A percentile compares a stretch with the other conserved stretches of the same genome.
Evolutionary conservation across 169 alveolate species (phyloP).

Genomic region (Cryptosporidium felis): DNA sequence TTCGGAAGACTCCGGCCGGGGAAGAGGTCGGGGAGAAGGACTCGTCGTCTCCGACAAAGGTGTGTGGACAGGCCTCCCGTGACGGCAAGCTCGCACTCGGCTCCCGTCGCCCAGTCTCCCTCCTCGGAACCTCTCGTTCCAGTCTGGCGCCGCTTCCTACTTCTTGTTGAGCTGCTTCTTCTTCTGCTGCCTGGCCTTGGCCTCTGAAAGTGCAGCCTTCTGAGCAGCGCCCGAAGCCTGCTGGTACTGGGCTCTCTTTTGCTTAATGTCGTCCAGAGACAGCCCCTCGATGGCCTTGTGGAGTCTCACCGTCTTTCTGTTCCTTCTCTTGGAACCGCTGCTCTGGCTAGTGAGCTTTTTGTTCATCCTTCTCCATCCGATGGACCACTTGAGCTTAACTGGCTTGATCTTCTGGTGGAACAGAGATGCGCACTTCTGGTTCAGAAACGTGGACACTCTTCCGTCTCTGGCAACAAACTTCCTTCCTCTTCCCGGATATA

Average conservation of each 20-base stretch:
- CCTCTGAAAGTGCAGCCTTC: slow-evolving; percentile 67
- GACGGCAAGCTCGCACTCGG: not conserved
- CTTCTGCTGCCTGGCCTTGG: slow-evolving; percentile 69
- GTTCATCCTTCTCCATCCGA: slow-evolving; percentile 95
- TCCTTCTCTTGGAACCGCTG: slow-evolving; percentile 73
- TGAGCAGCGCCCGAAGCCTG: slow-evolving; percentile 74
- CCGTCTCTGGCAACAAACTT: slow-evolving; percentile 96
- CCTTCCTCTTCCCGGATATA: slow-evolving; percentile 98
- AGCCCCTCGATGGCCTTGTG: slow-evolving; percentile 97
- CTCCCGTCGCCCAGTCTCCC: not conserved
- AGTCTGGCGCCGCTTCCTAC: too few relatives aligned
- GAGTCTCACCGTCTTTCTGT: slow-evolving; percentile 83
- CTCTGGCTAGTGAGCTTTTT: slow-evolving; percentile 86
- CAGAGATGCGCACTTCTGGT: slow-evolving; percentile 91
- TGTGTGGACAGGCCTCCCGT: not conserved
- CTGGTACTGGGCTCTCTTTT: slow-evolving; percentile 81
- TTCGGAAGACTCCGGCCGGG: too few relatives aligned
- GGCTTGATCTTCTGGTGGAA: slow-evolving; percentile 93
- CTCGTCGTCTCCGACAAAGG: too few relatives aligned
- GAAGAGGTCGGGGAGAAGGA: too few relatives aligned
- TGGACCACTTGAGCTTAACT: slow-evolving; percentile 96
- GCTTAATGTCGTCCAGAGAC: slow-evolving; percentile 93
- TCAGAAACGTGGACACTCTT: slow-evolving; percentile 88
- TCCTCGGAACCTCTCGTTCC: too few relatives aligned
- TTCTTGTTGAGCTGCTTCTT: slow-evolving; percentile 14